A percentile compares a stretch with the other conserved stretches of the same genome.
Evolutionary conservation across 192 early-diverging fungal genomes (phyloP).

Genomic region (Entomortierella parvispora): DNA sequence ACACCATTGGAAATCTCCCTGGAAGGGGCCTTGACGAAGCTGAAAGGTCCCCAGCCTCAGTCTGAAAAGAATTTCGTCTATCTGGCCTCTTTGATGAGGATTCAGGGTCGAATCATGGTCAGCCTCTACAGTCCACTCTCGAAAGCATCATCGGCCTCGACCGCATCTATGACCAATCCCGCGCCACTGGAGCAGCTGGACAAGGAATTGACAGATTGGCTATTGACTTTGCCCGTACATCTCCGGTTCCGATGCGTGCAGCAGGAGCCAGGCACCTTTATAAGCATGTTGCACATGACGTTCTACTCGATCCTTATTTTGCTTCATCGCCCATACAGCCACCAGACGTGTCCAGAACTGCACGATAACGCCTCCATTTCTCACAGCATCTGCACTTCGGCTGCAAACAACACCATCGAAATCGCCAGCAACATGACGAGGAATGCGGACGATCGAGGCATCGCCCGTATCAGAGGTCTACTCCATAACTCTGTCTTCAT

Average conservation of each 20-base stretch:
- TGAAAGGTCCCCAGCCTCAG: conserved; percentile 27
- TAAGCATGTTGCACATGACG: conserved; percentile 56
- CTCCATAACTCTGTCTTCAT: conserved; percentile 39
- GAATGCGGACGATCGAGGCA: conserved; percentile 30
- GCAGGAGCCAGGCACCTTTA: conserved; percentile 47
- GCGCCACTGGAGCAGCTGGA: conserved; percentile 62
- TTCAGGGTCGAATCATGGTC: conserved; percentile 61
- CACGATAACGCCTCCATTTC: conserved; percentile 48
- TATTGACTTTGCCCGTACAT: conserved; percentile 53
- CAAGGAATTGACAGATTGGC: conserved; percentile 61
- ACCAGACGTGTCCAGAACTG: conserved; percentile 20
- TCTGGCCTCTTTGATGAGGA: conserved; percentile 58
- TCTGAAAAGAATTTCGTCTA: conserved; percentile 41
- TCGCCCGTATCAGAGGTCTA: conserved; percentile 22
- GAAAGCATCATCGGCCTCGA: conserved; percentile 40
- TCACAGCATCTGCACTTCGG: conserved; percentile 54
- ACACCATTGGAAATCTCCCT: conserved; percentile 22
- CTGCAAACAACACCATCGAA: conserved; percentile 56
- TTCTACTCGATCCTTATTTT: conserved; percentile 65
- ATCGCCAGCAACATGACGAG: conserved; percentile 53
- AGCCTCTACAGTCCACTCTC: conserved; percentile 58
- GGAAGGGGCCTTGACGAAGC: conserved; percentile 21
- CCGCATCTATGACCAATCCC: conserved; percentile 45
- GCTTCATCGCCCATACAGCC: conserved; percentile 65
- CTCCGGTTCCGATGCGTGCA: conserved; percentile 60